Evolutionary conservation across 164 flowering plant species (phyloP).

Genomic region (Protea cynaroides): DNA sequence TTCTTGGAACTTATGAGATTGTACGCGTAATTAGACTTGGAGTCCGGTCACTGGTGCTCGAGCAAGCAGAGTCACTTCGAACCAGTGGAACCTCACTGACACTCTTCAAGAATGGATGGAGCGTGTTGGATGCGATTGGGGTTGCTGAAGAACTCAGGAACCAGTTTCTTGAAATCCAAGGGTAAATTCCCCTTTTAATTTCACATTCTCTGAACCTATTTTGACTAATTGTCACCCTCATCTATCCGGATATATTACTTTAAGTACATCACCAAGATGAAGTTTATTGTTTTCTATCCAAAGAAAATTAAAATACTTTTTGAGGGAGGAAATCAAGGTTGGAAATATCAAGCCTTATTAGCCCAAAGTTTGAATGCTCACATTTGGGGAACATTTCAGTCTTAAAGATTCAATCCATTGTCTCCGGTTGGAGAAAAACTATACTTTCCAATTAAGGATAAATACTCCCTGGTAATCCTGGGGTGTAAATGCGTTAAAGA

Average conservation of each 20-base stretch:
- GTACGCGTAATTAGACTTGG: slow-evolving; percentile 51
- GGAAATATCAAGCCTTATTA: too few species aligned
- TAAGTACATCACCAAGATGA: neutral
- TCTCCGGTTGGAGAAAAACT: too few species aligned
- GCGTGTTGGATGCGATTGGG: slow-evolving; percentile 76
- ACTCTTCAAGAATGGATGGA: slow-evolving; percentile 93
- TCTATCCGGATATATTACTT: neutral
- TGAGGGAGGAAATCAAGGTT: too few species aligned
- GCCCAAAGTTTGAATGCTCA: too few species aligned
- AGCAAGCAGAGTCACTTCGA: slow-evolving; percentile 78
- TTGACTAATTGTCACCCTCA: too few species aligned
- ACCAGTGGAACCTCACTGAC: slow-evolving; percentile 83
- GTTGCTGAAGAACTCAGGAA: slow-evolving; percentile 63
- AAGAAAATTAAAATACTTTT: too few species aligned
- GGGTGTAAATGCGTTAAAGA: too few species aligned
- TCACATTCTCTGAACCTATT: neutral
- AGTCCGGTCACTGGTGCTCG: slow-evolving; percentile 61
- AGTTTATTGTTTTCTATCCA: neutral
- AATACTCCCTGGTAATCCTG: too few species aligned
- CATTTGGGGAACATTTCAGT: too few species aligned
- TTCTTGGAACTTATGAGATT: neutral
- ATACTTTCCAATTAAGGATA: too few species aligned
- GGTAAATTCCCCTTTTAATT: slow-evolving; percentile 34
- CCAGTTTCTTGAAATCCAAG: slow-evolving; percentile 79
- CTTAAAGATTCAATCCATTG: too few species aligned